Base-by-base conservation (phyloP, 768 basidiomycete genomes). In the Leccinum barrowsii region DNA sequence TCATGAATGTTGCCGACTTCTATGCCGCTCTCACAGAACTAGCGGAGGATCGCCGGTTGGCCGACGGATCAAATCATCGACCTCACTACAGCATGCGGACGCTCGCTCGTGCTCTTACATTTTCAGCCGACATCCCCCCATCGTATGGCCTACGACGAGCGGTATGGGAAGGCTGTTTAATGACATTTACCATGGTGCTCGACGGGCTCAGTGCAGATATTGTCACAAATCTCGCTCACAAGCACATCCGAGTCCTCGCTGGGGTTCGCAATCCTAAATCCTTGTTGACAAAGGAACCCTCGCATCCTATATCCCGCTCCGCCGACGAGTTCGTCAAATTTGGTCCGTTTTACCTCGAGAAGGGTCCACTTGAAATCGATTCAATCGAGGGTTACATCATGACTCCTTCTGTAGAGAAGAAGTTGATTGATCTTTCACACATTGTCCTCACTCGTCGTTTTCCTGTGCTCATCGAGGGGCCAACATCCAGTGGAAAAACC, bases 21-120 rank as follows among this genome's bases (percentile, higher is more conserved):
- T 98, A 98, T 70, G 70, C 79, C 1, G 82, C 85, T 11, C 86
- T 95, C 55, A 95, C 94, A 75, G 76, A 80, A 24, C 76, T 95
- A 13, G 83, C 90, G 2, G 82, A 86, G 40, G 77, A 78, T 51
- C 85, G 90, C 3, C 83, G 86, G 63, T 85, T 99, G 59, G 92
- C 94, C 7, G 96, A 99, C 67, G 95, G 95, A 2, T 85, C 93
- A 12, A 98, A 98, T 63, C 89, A 89, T 61, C 79, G 88, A 21
- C 97, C 96, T 30, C 93, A 98, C 72, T 99, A 88, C 78, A 98
- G 92, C 74, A 96, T 98, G 92, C 87, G 97, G 21, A 98, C 96
- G 0, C 80, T 99, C 59, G 80, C 92, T 5, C 88, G 97, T 52
- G 93, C 94, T 0, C 77, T 99, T 51, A 92, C 85, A 1, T 98